Evolutionary conservation across 495 filamentous ascomycete species (phyloP).

Genomic region (Parathielavia hyrcaniae): DNA sequence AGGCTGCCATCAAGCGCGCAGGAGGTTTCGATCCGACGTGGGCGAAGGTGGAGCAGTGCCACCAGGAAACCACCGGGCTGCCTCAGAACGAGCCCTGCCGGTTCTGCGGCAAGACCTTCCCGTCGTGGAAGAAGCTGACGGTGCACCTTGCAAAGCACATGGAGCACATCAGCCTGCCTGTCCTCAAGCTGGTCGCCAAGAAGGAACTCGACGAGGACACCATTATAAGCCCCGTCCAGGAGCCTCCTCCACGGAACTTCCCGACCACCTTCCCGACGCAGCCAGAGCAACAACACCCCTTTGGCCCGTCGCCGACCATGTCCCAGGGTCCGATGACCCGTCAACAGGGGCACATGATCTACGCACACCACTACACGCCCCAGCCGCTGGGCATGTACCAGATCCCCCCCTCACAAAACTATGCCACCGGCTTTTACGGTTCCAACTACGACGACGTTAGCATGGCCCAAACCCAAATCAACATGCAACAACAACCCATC

Average conservation of each 20-base stretch:
- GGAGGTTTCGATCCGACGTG: conserved; percentile 58
- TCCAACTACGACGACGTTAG: conserved; percentile 12
- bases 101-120: conserved; percentile 80
- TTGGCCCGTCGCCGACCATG: conserved; percentile 11
- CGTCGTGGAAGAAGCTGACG: conserved; percentile 88
- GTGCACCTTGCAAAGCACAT: conserved; percentile 95
- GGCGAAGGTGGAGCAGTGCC: conserved; percentile 74
- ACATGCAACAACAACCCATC: conserved; percentile 13
- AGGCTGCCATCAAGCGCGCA: conserved; percentile 50
- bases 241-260: conserved; percentile 41
- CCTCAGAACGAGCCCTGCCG: conserved; percentile 80
- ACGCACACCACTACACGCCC: conserved; percentile 3
- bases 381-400: conserved; percentile 5
- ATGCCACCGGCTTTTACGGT: conserved; percentile 2
- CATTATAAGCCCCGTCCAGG: conserved; percentile 58
- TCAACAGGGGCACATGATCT: conserved; percentile 21
- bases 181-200: conserved; percentile 64
- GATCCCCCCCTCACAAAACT: conserved; percentile 4
- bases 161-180: conserved; percentile 85
- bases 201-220: conserved; percentile 54
- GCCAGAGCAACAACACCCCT: conserved; percentile 33
- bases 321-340: conserved; percentile 10
- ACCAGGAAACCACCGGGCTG: conserved; percentile 56
- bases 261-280: conserved; percentile 31
- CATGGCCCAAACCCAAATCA: conserved; percentile 16